Evolutionary conservation across 768 basidiomycete genomes (phyloP), one percentile per base, ranked within the genome.

Genomic region (Russula lepida): DNA sequence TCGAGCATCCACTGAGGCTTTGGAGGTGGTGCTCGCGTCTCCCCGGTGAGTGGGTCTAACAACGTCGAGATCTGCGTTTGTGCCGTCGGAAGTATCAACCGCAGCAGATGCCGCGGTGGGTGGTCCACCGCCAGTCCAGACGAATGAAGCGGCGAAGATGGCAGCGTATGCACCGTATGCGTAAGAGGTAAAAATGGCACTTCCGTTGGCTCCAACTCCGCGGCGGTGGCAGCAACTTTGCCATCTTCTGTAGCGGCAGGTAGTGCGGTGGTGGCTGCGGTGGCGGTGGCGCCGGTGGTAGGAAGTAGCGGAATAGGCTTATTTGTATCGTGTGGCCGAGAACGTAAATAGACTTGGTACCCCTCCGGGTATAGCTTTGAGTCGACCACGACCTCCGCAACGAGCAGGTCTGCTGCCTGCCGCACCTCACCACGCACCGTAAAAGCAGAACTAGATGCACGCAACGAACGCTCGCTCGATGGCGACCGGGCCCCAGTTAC

Each of bases 301-400:
- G 62, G 64, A 35, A 68, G 70, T 25, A 76, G 71, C 33, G 77
- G 68, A 17, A 84, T 71, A 2, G 69, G 73, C 44, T 70, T 69
- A 19, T 71, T 71, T 11, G 68, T 65, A 60, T 77, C 75, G 53
- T 79, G 74, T 63, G 79, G 71, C 25, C 68, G 71, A 27, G 83
- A 83, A 49, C 69, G 68, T 46, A 84, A 68, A 3, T 69, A 63
- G 28, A 89, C 76, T 28, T 79, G 76, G 63, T 90, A 92, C n/a
- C 90, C 90, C 44, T 80, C 78, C 0, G 86, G 82, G 73, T 89
- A 93, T 60, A 89, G 75, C 70, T 86, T 88, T 57, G 88, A 84
- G 73, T 94, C 91, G 28, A 92, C 78, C 28, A 92, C 81, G 32
- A 93, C 69, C 72, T 95, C 93, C 2, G 82, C 82, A 19, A 93